Conservation (phyloP, 1,284 basidiomycete species). For the Moniliella sp. region DNA sequence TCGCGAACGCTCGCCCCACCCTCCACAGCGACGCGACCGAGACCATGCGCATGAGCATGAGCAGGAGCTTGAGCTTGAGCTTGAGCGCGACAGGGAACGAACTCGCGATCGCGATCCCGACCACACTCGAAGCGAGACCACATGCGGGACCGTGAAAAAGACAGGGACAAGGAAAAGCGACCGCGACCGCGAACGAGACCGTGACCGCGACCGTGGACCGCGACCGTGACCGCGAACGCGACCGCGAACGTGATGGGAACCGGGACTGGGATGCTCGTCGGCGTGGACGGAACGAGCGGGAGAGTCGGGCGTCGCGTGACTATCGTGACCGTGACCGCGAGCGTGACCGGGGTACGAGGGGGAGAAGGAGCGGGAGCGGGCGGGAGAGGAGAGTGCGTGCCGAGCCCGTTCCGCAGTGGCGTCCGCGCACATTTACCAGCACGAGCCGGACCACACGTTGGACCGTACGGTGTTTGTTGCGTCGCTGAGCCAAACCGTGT, state of each 20-base stretch:
- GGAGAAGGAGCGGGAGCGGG: not conserved
- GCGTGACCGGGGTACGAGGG: not conserved
- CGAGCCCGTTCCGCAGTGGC: slow-evolving; percentile 1
- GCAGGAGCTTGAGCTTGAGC: no score
- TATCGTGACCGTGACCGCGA: slow-evolving; percentile 1
- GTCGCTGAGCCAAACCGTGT: slow-evolving; percentile 81
- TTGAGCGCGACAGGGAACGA: not conserved
- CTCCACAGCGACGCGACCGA: no score
- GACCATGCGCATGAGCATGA: slow-evolving; percentile 1
- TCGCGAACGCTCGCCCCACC: no score
- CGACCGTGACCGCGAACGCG: slow-evolving; percentile 7
- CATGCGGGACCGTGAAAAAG: no score
- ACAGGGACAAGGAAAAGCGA: slow-evolving; percentile 37
- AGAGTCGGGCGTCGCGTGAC: slow-evolving; percentile 1
- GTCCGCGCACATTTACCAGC: slow-evolving; percentile 41
- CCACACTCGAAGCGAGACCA: slow-evolving; percentile 4
- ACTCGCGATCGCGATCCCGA: not conserved
- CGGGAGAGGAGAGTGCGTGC: not conserved
- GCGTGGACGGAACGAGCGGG: slow-evolving; percentile 1
- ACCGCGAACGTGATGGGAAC: slow-evolving; percentile 6
- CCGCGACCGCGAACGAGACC: slow-evolving; percentile 16
- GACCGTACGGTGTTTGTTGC: slow-evolving; percentile 92
- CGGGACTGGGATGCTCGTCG: slow-evolving; percentile 3
- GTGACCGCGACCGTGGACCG: slow-evolving; percentile 4
- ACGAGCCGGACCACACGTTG: slow-evolving; percentile 40